Conservation (phyloP, 768 basidiomycete species). For the Rhizopogon vinicolor region DNA sequence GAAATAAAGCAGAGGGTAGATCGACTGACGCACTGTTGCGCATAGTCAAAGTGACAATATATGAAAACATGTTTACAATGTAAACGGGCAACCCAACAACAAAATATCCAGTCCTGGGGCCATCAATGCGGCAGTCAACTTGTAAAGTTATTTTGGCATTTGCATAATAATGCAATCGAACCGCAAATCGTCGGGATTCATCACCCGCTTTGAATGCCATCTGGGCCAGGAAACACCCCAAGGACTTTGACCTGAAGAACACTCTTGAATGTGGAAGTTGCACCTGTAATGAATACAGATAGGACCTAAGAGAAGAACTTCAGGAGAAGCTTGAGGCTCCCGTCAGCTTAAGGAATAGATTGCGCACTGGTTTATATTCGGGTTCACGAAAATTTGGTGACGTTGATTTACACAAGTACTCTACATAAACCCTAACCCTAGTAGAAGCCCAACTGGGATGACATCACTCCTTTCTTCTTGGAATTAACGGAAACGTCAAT, state of each 20-base stretch:
- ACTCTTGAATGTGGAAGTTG: slow-evolving; percentile 16
- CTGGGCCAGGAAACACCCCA: slow-evolving; percentile 42
- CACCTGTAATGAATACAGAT: background rate
- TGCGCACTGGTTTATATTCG: background rate
- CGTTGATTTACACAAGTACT: background rate
- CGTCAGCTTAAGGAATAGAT: no score
- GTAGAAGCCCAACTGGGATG: background rate
- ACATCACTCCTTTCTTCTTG: background rate
- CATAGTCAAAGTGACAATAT: no score
- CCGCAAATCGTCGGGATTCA: slow-evolving; percentile 39
- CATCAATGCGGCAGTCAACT: slow-evolving; percentile 59
- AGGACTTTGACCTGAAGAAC: slow-evolving; percentile 36
- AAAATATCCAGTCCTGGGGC: slow-evolving; percentile 64
- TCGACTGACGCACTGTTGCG: no score
- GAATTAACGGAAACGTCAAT: no score
- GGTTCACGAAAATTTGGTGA: background rate
- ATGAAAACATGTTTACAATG: no score
- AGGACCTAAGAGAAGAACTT: background rate
- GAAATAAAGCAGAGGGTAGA: no score
- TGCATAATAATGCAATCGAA: slow-evolving; percentile 48
- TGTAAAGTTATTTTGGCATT: background rate
- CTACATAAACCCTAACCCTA: background rate
- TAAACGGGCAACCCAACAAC: slow-evolving; percentile 40
- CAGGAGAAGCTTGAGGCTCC: background rate
- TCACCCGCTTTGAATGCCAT: slow-evolving; percentile 50